phyloP scores from a whole-genome alignment of 2,329 filamentous ascomycete species.

The Hypoxylon sp. region DNA sequence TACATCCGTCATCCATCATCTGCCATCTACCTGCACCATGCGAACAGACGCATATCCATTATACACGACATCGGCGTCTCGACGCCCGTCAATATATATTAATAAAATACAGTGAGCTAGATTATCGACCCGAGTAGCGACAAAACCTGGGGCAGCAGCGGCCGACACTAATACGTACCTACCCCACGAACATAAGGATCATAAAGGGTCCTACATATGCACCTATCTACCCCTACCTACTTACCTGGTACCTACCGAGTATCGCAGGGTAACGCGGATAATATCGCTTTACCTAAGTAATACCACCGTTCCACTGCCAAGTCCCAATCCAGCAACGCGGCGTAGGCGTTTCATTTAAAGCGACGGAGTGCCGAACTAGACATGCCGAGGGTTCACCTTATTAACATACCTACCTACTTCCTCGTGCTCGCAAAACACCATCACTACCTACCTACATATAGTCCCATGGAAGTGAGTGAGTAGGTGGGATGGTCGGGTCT shows the following conservation, averaged over 20 bases:
- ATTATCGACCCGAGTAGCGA: conserved; percentile 12
- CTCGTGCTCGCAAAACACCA: conserved; percentile 8
- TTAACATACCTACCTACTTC: neutral
- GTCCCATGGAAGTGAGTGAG: too few relatives aligned
- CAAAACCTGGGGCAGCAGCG: neutral
- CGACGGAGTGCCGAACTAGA: conserved; percentile 22
- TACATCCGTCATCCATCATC: conserved; percentile 4
- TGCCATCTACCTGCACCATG: neutral
- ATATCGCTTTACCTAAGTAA: too few relatives aligned
- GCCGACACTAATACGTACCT: neutral
- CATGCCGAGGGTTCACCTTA: conserved; percentile 18
- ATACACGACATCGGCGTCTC: conserved; percentile 15
- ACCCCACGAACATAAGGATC: neutral
- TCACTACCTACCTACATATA: too few relatives aligned
- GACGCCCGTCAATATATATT: conserved; percentile 39
- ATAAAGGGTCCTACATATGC: too few relatives aligned
- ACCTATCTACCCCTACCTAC: too few relatives aligned
- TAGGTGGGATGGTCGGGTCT: conserved; percentile 9
- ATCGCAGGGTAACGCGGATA: conserved; percentile 22
- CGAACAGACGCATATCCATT: neutral
- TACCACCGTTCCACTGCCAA: too few relatives aligned
- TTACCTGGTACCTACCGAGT: neutral
- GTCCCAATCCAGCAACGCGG: conserved; percentile 30
- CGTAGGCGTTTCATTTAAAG: conserved; percentile 36
- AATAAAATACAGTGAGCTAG: conserved; percentile 18